Evolutionary conservation across 345 rosid genomes (phyloP), one percentile per base, ranked within the genome.

Genomic region (Rubroshorea leprosula): DNA sequence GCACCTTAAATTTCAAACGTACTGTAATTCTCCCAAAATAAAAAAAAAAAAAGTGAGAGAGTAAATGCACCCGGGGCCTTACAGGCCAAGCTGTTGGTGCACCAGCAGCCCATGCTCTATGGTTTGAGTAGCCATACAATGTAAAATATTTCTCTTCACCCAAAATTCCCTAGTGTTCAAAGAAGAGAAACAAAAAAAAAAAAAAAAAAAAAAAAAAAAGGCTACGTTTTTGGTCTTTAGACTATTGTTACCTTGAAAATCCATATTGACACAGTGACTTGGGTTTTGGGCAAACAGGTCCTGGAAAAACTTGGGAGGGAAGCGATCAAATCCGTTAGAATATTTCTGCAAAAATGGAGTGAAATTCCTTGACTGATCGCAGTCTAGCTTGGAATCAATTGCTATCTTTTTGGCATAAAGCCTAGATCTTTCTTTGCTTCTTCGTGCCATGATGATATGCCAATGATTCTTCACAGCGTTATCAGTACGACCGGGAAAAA

Each of bases 391-490:
- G n/a, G 53, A 31, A 52, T 15, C 35, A 25, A 44, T 44, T 44
- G 60, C 58, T 25, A 67, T 65, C 21, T 63, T 65, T 65, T 61
- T 76, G 0, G 74, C 77, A 11, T 55, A 67, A 51, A 74, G 75
- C 29, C 77, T 70, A 1, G 79, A 77, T 17, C 80, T 65, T 63
- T 80, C 80, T 39, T 83, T 72, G 66, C 72, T 72, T 56, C 87
- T 75, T 58, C 96, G 75, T 7, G 96, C 98, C 96, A 89, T 92
- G 49, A 92, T 81, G 27, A 92, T 93, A 39, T 92, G 98, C 95
- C 95, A 92, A 35, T 92, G 98, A 70, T 92, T 92, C 89, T 92
- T 92, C 38, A 92, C 96, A 0, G 96, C 95, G 78, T 92, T 92
- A 62, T 92, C 98, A 0, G 98, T 92, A 4, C 98, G 80, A 24